phyloP scores from a whole-genome alignment of 1,139 yeast genomes.

The Sugiyamaella japonica region DNA sequence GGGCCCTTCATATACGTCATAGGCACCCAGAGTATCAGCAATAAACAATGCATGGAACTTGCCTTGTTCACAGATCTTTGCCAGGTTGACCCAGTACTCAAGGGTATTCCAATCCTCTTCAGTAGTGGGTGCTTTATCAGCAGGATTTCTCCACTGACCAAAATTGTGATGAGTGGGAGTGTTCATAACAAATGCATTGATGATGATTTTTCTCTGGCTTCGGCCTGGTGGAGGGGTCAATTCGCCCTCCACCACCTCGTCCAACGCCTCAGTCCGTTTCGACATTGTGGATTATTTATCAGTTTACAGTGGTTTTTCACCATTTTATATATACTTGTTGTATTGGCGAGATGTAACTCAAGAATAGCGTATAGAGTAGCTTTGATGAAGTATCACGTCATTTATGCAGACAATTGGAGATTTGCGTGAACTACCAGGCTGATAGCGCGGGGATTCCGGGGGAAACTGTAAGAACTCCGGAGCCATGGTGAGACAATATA shows the following conservation, averaged over 20 bases:
- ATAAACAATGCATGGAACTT: slow-evolving; percentile 49
- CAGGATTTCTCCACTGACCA: slow-evolving; percentile 51
- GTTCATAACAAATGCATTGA: slow-evolving; percentile 17
- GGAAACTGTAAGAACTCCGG: not conserved
- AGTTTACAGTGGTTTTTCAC: not conserved
- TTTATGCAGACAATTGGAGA: not conserved
- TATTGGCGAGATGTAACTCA: not conserved
- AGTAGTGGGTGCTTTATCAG: slow-evolving; percentile 87
- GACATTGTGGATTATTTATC: not conserved
- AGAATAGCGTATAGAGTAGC: not conserved
- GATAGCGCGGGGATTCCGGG: slow-evolving; percentile 2
- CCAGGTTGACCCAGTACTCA: slow-evolving; percentile 51
- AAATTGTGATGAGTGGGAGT: slow-evolving; percentile 20
- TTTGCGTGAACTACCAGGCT: not conserved
- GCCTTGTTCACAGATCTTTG: slow-evolving; percentile 49
- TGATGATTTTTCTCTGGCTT: slow-evolving; percentile 12
- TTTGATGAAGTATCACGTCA: not conserved
- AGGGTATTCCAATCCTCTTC: slow-evolving; percentile 64
- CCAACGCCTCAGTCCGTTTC: slow-evolving; percentile 6
- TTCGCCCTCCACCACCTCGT: slow-evolving; percentile 18
- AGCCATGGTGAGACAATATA: not conserved
- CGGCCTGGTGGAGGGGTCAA: slow-evolving; percentile 13
- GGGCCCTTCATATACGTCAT: slow-evolving; percentile 48
- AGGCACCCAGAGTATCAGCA: slow-evolving; percentile 51
- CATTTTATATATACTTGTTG: not conserved